Conservation (phyloP, 495 filamentous ascomycete genomes). For the Xylaria flabelliformis region DNA sequence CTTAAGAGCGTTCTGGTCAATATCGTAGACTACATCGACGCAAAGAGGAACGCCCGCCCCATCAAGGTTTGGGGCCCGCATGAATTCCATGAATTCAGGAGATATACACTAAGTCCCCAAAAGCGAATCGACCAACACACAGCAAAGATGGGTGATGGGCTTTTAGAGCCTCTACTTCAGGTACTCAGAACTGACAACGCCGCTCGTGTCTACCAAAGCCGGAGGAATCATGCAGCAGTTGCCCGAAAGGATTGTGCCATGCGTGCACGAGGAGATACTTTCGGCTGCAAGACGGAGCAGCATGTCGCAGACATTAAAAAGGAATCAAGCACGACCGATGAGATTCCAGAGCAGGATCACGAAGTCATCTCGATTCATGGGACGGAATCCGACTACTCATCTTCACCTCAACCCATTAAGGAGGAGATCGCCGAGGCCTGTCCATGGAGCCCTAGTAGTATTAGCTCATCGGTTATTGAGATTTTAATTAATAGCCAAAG, state of each 20-base stretch:
- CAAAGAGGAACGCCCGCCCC: conserved; percentile 37
- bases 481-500: not conserved
- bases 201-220: not conserved
- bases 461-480: conserved; percentile 6
- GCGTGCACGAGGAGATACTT: not conserved
- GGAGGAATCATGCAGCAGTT: not conserved
- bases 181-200: not conserved
- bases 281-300: not conserved
- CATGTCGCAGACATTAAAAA: conserved; percentile 1
- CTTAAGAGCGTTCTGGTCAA: conserved; percentile 54
- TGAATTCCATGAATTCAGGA: conserved; percentile 39
- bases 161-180: conserved; percentile 51
- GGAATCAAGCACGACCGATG: not conserved
- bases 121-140: conserved; percentile 44
- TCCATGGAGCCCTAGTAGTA: conserved; percentile 9
- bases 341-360: not conserved
- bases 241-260: conserved; percentile 14
- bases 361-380: conserved; percentile 21
- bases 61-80: conserved; percentile 43
- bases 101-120: conserved; percentile 43
- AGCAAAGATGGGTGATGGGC: conserved; percentile 49
- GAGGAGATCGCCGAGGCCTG: not conserved
- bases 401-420: not conserved
- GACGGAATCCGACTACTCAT: conserved; percentile 16
- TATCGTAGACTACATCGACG: conserved; percentile 59